Conservation (phyloP, 208 protist genomes). For the Wallacemonas rigidus region DNA sequence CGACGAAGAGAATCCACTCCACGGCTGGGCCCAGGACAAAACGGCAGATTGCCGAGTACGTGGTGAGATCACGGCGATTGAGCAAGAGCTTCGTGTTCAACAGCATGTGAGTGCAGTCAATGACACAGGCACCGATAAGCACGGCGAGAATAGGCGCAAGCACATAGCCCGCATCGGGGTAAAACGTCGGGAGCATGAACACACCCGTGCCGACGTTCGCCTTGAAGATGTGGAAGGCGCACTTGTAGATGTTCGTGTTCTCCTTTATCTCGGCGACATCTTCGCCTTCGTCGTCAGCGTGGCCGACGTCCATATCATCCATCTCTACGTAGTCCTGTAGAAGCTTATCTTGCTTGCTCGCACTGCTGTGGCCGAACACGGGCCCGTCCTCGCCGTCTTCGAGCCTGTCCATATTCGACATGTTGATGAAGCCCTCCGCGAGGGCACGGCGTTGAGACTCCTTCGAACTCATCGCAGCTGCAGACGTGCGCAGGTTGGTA, state of each 20-base stretch:
- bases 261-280: conserved; percentile 44
- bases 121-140: conserved; percentile 51
- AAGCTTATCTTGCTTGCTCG: conserved; percentile 3
- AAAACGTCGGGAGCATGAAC: conserved; percentile 80
- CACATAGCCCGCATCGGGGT: conserved; percentile 73
- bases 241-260: conserved; percentile 71
- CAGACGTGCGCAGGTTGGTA: too few relatives aligned
- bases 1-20: conserved; percentile 63
- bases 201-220: conserved; percentile 86
- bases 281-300: conserved; percentile 14
- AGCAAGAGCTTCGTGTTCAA: conserved; percentile 65
- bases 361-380: conserved; percentile 2
- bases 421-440: conserved; percentile 45
- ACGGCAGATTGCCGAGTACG: conserved; percentile 71
- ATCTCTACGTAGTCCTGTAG: conserved; percentile 37
- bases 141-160: conserved; percentile 44
- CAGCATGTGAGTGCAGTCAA: conserved; percentile 78
- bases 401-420: conserved; percentile 28
- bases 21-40: conserved; percentile 55
- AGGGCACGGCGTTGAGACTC: conserved; percentile 32
- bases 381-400: conserved; percentile 21
- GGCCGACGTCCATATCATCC: conserved; percentile 29
- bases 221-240: conserved; percentile 88
- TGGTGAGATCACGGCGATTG: conserved; percentile 54
- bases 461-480: conserved; percentile 8